These are phyloP conservation scores for Coprinellus aureogranulatus DNA, from an alignment of 768 basidiomycete species.

Conservation along the genomic window DNA sequence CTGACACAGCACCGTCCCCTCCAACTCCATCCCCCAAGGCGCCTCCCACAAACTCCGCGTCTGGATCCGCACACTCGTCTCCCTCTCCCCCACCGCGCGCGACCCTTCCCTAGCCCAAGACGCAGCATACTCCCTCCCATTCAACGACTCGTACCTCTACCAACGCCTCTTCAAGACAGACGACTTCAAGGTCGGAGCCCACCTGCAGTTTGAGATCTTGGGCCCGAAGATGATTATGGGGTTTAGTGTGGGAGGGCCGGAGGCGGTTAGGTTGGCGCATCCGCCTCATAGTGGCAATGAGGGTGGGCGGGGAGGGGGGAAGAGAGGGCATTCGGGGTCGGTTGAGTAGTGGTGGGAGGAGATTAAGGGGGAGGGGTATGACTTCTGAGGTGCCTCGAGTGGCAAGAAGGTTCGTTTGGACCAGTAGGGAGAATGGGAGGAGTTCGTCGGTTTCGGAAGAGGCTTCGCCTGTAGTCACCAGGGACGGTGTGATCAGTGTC, in stretches of 20 bases:
- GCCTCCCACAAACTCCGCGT: slow-evolving; percentile 63
- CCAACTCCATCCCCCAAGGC: slow-evolving; percentile 50
- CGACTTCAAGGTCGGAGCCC: slow-evolving; percentile 56
- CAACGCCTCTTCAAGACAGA: slow-evolving; percentile 69
- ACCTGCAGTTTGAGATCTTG: slow-evolving; percentile 53
- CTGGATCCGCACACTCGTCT: slow-evolving; percentile 54
- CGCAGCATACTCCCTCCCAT: slow-evolving; percentile 34
- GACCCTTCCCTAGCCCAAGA: slow-evolving; percentile 19
- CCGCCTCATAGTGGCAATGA: slow-evolving; percentile 6
- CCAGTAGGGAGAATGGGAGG: too few species aligned
- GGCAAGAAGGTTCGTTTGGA: too few species aligned
- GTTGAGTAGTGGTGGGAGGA: slow-evolving; percentile 8
- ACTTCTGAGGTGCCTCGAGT: slow-evolving; percentile 17
- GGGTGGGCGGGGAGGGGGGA: background rate
- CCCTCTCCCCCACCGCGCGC: slow-evolving; percentile 17
- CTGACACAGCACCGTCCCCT: slow-evolving; percentile 48
- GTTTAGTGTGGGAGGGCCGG: slow-evolving; percentile 36
- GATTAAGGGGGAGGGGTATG: slow-evolving; percentile 18
- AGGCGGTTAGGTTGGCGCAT: slow-evolving; percentile 31
- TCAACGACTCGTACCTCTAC: slow-evolving; percentile 52
- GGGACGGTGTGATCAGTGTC: too few species aligned
- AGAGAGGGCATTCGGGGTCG: slow-evolving; percentile 10
- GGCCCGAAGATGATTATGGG: slow-evolving; percentile 53
- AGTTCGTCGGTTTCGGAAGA: too few species aligned
- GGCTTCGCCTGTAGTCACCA: too few species aligned